Evolutionary conservation across 2,329 filamentous ascomycete species (phyloP), one percentile per base, ranked within the genome.

Genomic region (Trichoderma guizhouense): DNA sequence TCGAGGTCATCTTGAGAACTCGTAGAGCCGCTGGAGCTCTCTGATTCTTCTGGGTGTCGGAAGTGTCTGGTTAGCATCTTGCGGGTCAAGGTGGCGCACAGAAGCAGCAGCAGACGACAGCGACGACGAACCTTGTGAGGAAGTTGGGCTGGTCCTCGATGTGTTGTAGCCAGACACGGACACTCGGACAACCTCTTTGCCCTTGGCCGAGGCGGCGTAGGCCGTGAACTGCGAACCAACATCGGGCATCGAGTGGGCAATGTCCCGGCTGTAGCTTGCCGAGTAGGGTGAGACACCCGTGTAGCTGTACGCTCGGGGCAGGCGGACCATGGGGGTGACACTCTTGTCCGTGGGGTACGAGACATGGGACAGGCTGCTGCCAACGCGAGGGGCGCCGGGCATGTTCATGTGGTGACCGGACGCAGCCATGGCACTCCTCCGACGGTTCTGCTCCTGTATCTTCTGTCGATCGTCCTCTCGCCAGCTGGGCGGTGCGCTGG

Each of bases 401-500:
- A 83, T 81, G 74, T 79, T 82, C 76, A 79, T 77, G 58, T 82
- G 79, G 43, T 81, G 74, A 39, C 81, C 79, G 67, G 76, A 84
- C 11, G 82, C 80, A n/a, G 80, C 81, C 80, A 86, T 84, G 63
- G 84, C 83, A 75, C 82, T 87, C 74, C 86, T 82, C 72, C 83
- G 82, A 69, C 82, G 82, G 78, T 88, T 87, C 75, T 86, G 81
- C 75, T 87, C 86, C 72, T 84, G 78, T 67, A 89, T 87, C 73
- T 79, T 84, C 28, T 79, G 76, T 57, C 83, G 80, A 74, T 88
- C 86, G 14, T 83, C 81, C 8, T 78, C 76, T 64, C 84, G 84
- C 83, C 84, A 88, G 74, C 82, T 84, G 1, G 85, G 82, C 11
- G 88, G 88, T 3, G 86, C 86, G 34, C 85, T 86, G 26, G 84